Percentiles rank a stretch among this genome's conserved stretches.
These are phyloP conservation scores for Aspergillus coremiiformis DNA, from an alignment of 495 filamentous ascomycete species.

Conservation along the genomic window DNA sequence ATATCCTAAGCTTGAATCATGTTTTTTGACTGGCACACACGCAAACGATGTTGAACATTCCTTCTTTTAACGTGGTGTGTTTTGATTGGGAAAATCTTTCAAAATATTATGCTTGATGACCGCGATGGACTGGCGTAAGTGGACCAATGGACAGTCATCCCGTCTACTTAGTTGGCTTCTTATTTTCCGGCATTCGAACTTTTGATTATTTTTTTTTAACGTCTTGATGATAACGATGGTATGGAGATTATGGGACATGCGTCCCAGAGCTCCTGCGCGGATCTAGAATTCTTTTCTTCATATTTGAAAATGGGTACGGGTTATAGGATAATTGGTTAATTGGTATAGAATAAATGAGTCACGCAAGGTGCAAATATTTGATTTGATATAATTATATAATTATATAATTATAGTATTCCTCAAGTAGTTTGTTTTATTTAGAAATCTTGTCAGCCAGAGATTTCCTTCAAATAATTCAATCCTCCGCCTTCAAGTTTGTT, in stretches of 20 bases:
- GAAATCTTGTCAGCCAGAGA: background rate
- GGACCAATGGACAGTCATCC: background rate
- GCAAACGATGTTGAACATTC: background rate
- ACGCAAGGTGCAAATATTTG: constrained; percentile 9
- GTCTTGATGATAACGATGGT: background rate
- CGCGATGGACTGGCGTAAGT: constrained; percentile 15
- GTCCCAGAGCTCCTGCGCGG: background rate
- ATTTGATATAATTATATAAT: no score
- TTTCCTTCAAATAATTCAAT: background rate
- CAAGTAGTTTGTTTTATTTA: no score
- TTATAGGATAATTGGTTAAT: constrained; percentile 6
- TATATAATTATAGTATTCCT: no score
- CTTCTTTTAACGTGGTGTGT: background rate
- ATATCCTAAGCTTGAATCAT: background rate
- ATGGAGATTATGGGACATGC: background rate
- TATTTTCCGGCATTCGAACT: background rate
- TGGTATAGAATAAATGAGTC: constrained; percentile 11
- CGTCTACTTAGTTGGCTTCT: background rate
- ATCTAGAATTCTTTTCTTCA: constrained; percentile 1
- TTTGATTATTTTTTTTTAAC: background rate
- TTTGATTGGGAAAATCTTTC: background rate
- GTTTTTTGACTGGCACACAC: background rate
- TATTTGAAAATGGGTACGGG: background rate
- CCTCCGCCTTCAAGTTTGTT: no score
- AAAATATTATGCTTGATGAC: constrained; percentile 8